Conservation (phyloP, 306 rosid genomes). For the Dalbergia oliveri region DNA sequence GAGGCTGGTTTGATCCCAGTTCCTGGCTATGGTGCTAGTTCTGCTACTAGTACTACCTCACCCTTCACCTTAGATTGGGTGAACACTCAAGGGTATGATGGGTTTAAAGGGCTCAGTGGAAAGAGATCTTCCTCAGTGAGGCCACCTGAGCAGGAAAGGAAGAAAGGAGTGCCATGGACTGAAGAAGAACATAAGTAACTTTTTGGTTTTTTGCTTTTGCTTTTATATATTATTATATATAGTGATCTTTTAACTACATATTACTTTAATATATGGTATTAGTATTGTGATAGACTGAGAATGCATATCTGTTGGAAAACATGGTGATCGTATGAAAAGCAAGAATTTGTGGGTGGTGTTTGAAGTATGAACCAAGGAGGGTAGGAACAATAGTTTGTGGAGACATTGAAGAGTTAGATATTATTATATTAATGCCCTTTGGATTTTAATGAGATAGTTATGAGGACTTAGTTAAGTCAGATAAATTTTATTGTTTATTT, state of each 20-base stretch:
- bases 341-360: constrained; percentile 22
- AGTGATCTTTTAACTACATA: neutral
- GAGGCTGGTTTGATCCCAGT: constrained; percentile 87
- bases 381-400: neutral
- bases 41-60: constrained; percentile 38
- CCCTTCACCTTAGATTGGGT: constrained; percentile 86
- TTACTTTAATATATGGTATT: constrained; percentile 3
- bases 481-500: neutral
- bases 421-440: neutral
- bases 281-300: neutral
- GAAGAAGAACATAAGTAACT: constrained; percentile 94
- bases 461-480: neutral
- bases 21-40: constrained; percentile 65
- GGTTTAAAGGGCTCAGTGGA: constrained; percentile 61
- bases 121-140: constrained; percentile 65
- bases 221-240: neutral
- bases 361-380: neutral
- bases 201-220: constrained; percentile 25
- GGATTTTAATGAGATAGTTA: constrained; percentile 31
- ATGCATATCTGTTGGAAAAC: constrained; percentile 22
- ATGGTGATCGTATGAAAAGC: constrained; percentile 21
- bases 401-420: constrained; percentile 37
- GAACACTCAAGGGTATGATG: constrained; percentile 61
- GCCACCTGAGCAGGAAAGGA: constrained; percentile 79
- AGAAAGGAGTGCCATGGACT: constrained; percentile 97